Base-by-base conservation (phyloP, 108 stramenopile species). In the Parietichytrium sp. region DNA sequence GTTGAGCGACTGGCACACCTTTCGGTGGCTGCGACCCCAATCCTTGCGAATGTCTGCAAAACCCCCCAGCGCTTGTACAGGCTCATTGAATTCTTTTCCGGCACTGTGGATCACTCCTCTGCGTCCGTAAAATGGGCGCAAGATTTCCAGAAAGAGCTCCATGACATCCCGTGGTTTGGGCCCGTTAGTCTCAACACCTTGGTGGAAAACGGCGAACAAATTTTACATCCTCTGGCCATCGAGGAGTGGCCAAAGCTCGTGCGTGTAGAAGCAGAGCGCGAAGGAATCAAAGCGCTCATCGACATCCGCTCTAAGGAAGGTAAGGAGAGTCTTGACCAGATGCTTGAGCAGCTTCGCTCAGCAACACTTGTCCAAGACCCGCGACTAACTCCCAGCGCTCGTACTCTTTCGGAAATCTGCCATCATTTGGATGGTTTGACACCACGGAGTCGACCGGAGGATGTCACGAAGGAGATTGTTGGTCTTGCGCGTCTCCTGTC, bases 341-440 rank as follows among this genome's bases (percentile, higher is more conserved):
- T 18, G 55, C 55, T 72, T 72, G 55, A 72, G 42, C 55, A 72
- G 55, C 55, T 72, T 8, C 55, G 55, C 55, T 72, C 55, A 45
- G 55, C 55, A 42, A 72, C 55, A 72, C 55, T 72, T 36, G 55
- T 72, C 18, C 55, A 72, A 72, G 55, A 72, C 55, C 55, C 55
- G 13, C 55, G 55, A 45, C 55, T 72, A 23, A 72, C 55, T 4
- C 55, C 55, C 4, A 72, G 55, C 55, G 55, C 55, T 4, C 55
- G 55, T n/a, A 10, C 45, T 0, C 18, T 72, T 18, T 72, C 55
- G n/a, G 55, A 72, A 2, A 2, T 72, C 1, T 72, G 55, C 55
- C 55, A 72, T 1, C 55, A n/a, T 20, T 20, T 72, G 42, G 55
- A 72, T 1, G 55, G 55, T 4, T 1, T 72, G 7, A 20, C 38